These are phyloP conservation scores for Penicillium sp. DNA, from an alignment of 2,329 filamentous ascomycete genomes.

Conservation along the genomic window DNA sequence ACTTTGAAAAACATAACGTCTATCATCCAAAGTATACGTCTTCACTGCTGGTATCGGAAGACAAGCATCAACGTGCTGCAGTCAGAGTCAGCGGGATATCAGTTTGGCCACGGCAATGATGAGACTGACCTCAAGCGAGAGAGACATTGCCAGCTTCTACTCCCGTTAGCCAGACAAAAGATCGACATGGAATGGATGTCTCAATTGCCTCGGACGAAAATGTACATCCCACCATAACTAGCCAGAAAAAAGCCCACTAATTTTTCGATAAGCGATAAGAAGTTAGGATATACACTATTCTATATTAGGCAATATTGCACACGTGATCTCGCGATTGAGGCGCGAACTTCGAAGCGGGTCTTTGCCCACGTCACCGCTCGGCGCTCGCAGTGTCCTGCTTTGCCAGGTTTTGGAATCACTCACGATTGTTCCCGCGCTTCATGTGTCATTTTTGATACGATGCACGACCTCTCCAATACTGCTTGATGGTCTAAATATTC, in stretches of 20 bases:
- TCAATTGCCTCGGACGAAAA: conserved; percentile 5
- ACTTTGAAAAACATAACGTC: conserved; percentile 37
- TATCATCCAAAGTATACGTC: conserved; percentile 27
- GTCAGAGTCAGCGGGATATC: conserved; percentile 23
- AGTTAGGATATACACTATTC: conserved; percentile 13
- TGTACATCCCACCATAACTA: conserved; percentile 12
- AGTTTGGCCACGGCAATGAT: background rate
- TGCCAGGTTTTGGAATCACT: background rate
- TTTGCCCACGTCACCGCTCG: background rate
- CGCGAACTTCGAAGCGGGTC: background rate
- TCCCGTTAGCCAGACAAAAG: conserved; percentile 16
- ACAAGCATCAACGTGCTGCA: conserved; percentile 42
- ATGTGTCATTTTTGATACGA: background rate
- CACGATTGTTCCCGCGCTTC: background rate
- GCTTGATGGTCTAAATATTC: conserved; percentile 2
- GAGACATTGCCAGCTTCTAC: conserved; percentile 23
- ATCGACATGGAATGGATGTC: conserved; percentile 9
- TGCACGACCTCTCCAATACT: background rate
- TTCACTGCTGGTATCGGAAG: conserved; percentile 44
- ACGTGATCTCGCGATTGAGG: conserved; percentile 24
- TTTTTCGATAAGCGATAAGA: conserved; percentile 4
- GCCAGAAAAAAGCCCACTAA: conserved; percentile 14
- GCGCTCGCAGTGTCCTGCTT: background rate
- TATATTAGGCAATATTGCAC: conserved; percentile 17
- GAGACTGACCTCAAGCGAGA: conserved; percentile 32